These are phyloP conservation scores for Rosa chinensis DNA, from an alignment of 306 rosid genomes.

Conservation along the genomic window DNA sequence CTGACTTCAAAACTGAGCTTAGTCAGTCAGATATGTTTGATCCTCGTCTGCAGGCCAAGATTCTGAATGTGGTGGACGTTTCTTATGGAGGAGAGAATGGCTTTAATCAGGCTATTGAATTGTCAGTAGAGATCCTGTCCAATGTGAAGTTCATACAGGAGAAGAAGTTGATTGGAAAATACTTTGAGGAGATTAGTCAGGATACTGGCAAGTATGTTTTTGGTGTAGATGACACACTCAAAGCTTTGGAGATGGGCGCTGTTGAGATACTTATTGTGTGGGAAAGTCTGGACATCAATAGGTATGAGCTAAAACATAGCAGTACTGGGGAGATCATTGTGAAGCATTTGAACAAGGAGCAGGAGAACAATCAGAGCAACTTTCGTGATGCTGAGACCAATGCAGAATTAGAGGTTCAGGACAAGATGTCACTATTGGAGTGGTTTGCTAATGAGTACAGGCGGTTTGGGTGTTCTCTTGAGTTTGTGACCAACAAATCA, in stretches of 20 bases:
- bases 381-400: background rate
- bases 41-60: background rate
- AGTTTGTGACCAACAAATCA: background rate
- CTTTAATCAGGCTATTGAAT: background rate
- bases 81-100: background rate
- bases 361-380: background rate
- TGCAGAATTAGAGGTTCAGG: background rate
- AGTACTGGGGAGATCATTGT: background rate
- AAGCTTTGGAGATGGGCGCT: background rate
- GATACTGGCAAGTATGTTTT: background rate
- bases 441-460: background rate
- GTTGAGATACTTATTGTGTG: background rate
- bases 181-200: background rate
- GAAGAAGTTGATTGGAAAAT: background rate
- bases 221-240: background rate
- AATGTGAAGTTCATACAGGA: background rate
- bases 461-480: background rate
- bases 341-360: background rate
- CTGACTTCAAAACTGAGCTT: background rate
- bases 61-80: background rate
- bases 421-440: background rate
- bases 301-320: background rate
- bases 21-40: background rate
- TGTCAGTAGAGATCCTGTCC: background rate
- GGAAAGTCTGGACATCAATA: background rate